Base-by-base conservation (phyloP, 2,329 filamentous ascomycete genomes). In the Aspergillus pseudotamarii region DNA sequence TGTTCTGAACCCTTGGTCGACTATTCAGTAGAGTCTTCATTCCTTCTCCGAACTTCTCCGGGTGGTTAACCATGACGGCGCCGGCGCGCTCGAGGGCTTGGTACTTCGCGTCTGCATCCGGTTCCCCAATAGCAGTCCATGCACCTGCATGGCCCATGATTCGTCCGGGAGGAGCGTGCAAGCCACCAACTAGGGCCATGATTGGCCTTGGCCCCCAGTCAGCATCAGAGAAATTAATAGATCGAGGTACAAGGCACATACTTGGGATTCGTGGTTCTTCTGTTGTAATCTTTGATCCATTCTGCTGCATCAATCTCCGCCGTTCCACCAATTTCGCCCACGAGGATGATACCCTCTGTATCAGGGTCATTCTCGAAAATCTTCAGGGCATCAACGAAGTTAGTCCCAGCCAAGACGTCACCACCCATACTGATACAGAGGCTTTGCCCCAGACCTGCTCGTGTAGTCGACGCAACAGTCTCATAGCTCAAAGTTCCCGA, bases 141-240 rank as follows among this genome's bases (percentile, higher is more conserved):
- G 91, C 91, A 50, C 91, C 91, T 11, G 91, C 90, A 74, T 94
- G 91, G 11, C 91, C 91, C 90, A 94, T 93, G 50, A 92, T 84
- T 26, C 85, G 84, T 16, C 88, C 88, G 19, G 82, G 79, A 6
- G 85, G 84, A n/a, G 89, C 89, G 65, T 86, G 79, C 55, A 88
- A 79, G 5, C 91, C 91, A 34, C 86, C 90, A 32, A 94, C 82
- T 6, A 93, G 80, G 54, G 88, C 91, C 71, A 90, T 88, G 51
- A 94, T 91, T 0, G 91, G 91, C 69, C 88, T 90, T 63, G 32
- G 26, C 38, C 21, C 10, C 16, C 30, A 58, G 4, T 74, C 58
- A 75, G 66, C 58, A 50, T 64, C 30, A 58, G 11, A 21, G 4
- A 4, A 43, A 54, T 32, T 12, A 3, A 19, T 62, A 26, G 43